phyloP scores from a whole-genome alignment of 2,329 filamentous ascomycete species.

The Colletotrichum noveboracense region DNA sequence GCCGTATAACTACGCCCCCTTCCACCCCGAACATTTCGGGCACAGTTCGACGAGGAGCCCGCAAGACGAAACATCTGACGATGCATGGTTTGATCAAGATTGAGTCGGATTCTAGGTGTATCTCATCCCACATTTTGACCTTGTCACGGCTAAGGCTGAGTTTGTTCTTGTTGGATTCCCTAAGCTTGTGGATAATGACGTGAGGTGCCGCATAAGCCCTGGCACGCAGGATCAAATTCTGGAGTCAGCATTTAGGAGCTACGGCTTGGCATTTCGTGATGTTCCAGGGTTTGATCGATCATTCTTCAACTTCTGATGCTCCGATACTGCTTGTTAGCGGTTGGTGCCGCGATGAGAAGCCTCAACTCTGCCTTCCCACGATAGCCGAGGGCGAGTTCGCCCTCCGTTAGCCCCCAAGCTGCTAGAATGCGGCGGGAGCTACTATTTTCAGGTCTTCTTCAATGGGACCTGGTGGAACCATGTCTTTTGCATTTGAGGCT shows the following conservation, averaged over 20 bases:
- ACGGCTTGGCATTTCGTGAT: background rate
- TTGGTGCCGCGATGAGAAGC: background rate
- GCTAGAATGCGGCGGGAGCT: background rate
- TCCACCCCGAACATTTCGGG: background rate
- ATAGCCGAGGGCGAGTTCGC: background rate
- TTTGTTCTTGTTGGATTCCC: background rate
- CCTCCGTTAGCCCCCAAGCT: background rate
- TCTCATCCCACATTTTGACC: background rate
- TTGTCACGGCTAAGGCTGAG: background rate
- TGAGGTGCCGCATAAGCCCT: background rate
- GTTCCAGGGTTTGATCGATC: fast-evolving
- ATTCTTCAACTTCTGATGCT: background rate
- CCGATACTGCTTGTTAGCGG: background rate
- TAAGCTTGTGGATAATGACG: background rate
- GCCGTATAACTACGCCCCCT: background rate
- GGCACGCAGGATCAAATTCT: background rate
- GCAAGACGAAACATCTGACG: background rate
- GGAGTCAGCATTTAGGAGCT: background rate
- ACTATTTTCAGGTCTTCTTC: background rate
- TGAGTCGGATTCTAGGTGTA: background rate
- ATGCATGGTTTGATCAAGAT: background rate
- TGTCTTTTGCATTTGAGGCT: background rate
- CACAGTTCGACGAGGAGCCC: background rate
- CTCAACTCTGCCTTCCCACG: background rate
- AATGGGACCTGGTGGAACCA: fast-evolving